Evolutionary conservation across 2,329 filamentous ascomycete genomes (phyloP).

Genomic region (Colletotrichum incanum): DNA sequence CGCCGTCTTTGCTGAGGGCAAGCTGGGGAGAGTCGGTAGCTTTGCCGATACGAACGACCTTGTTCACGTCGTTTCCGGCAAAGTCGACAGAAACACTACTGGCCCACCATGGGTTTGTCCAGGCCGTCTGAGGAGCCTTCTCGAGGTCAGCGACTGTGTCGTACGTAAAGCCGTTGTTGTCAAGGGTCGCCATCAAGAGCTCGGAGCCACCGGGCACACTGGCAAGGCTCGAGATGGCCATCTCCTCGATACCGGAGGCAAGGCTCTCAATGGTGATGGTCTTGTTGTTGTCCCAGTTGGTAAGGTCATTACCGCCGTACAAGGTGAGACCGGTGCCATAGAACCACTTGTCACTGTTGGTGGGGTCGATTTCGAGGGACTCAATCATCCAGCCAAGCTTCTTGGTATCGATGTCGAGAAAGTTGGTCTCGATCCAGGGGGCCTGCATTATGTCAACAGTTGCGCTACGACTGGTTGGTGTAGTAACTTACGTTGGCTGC

Average conservation of each 20-base stretch:
- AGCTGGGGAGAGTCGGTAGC: slow-evolving; percentile 59
- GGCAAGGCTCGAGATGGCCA: slow-evolving; percentile 64
- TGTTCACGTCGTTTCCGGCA: slow-evolving; percentile 61
- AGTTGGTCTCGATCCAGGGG: slow-evolving; percentile 69
- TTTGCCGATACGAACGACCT: slow-evolving; percentile 67
- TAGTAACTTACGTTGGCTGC: slow-evolving; percentile 48
- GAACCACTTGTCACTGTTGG: slow-evolving; percentile 73
- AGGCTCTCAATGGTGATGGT: slow-evolving; percentile 67
- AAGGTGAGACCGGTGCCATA: slow-evolving; percentile 73
- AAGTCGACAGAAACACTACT: slow-evolving; percentile 64
- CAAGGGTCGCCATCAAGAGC: slow-evolving; percentile 66
- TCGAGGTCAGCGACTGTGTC: slow-evolving; percentile 54
- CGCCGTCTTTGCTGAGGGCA: slow-evolving; percentile 66
- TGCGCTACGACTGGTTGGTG: neutral
- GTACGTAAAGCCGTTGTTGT: slow-evolving; percentile 69
- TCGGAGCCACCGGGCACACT: slow-evolving; percentile 66
- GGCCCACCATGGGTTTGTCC: slow-evolving; percentile 64
- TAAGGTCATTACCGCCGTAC: slow-evolving; percentile 69
- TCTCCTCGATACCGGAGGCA: slow-evolving; percentile 70
- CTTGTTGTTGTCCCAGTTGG: slow-evolving; percentile 66
- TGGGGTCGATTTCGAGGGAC: slow-evolving; percentile 69
- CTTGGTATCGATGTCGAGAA: slow-evolving; percentile 63
- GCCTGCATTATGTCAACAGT: slow-evolving; percentile 48
- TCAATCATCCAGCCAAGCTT: slow-evolving; percentile 75
- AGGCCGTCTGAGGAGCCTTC: slow-evolving; percentile 60